These are phyloP conservation scores for Monilinia fructigena DNA, from an alignment of 2,329 filamentous ascomycete species.

Conservation along the genomic window DNA sequence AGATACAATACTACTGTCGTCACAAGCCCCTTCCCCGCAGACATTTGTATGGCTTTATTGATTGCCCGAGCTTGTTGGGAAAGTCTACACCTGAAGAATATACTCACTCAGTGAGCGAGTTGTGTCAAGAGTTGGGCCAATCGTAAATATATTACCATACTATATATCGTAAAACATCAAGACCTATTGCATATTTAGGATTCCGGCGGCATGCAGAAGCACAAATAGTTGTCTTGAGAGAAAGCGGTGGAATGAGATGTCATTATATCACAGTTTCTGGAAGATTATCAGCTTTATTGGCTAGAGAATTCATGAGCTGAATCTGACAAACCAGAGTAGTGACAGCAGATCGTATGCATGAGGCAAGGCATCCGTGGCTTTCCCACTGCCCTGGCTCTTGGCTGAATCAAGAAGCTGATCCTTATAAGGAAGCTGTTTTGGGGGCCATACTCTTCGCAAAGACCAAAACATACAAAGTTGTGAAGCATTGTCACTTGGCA, in stretches of 20 bases:
- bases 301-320: slow-evolving; percentile 3
- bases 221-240: neutral
- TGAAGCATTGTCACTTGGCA: slow-evolving; percentile 7
- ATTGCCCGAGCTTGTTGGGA: neutral
- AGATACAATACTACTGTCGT: slow-evolving; percentile 3
- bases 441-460: neutral
- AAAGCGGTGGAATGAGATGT: neutral
- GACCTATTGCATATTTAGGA: neutral
- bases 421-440: neutral
- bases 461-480: too few species aligned
- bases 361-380: neutral
- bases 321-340: neutral
- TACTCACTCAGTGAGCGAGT: neutral
- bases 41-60: neutral
- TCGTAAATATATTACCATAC: neutral
- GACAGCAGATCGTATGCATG: slow-evolving; percentile 4
- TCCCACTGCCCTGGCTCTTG: slow-evolving; percentile 10
- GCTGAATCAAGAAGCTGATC: neutral
- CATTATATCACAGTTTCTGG: neutral
- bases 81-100: neutral
- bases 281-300: neutral
- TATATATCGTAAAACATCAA: neutral
- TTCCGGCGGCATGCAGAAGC: slow-evolving; percentile 3
- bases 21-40: neutral
- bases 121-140: neutral